Conservation (phyloP, 805 yeast species). For the Sugiyamaella smithiae region DNA sequence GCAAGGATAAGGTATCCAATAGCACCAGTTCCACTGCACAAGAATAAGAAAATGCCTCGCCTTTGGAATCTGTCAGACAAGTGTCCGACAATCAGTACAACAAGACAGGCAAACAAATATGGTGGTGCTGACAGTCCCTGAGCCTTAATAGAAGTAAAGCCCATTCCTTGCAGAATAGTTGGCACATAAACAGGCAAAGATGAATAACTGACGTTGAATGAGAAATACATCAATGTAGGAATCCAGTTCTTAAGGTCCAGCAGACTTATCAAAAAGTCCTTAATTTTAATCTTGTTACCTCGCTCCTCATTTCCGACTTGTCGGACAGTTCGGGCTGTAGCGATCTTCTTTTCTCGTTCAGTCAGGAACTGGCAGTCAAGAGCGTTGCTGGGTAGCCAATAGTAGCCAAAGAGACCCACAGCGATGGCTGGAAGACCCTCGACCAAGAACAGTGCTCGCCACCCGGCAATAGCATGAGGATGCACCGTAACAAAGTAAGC, state of each 20-base stretch:
- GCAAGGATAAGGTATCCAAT: constrained; percentile 28
- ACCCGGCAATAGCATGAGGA: constrained; percentile 40
- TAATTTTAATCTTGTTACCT: constrained; percentile 10
- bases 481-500: constrained; percentile 35
- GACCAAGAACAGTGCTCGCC: constrained; percentile 46
- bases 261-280: constrained; percentile 12
- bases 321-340: constrained; percentile 18
- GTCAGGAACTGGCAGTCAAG: constrained; percentile 47
- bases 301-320: constrained; percentile 22
- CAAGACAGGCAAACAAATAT: constrained; percentile 37
- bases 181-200: constrained; percentile 50
- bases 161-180: constrained; percentile 43
- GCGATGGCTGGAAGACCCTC: constrained; percentile 46
- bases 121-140: constrained; percentile 49
- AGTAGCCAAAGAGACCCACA: constrained; percentile 35
- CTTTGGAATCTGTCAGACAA: constrained; percentile 39
- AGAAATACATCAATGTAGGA: constrained; percentile 21
- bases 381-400: constrained; percentile 37
- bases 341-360: constrained; percentile 36
- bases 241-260: constrained; percentile 21
- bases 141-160: constrained; percentile 40
- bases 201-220: constrained; percentile 21
- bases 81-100: constrained; percentile 43
- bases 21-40: constrained; percentile 10
- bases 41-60: constrained; percentile 24